These are phyloP conservation scores for Exidia glandulosa DNA, from an alignment of 768 basidiomycete species.

Conservation along the genomic window DNA sequence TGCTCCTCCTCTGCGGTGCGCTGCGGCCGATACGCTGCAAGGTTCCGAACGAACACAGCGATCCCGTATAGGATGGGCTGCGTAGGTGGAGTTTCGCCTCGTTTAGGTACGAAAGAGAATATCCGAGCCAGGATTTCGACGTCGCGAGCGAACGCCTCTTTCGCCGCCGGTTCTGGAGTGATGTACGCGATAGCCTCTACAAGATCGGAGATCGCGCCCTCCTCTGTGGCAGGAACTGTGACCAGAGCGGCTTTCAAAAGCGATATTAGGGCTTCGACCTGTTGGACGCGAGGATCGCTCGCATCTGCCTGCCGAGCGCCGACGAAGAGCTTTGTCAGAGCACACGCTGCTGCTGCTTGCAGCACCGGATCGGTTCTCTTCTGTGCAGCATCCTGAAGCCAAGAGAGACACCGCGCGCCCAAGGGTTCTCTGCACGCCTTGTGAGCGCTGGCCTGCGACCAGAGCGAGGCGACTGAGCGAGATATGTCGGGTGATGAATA, in stretches of 20 bases:
- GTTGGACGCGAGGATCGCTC: constrained; percentile 17
- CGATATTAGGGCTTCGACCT: constrained; percentile 37
- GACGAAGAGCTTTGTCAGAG: constrained; percentile 66
- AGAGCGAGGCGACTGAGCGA: constrained; percentile 56
- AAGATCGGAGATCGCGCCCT: constrained; percentile 43
- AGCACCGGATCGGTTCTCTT: constrained; percentile 34
- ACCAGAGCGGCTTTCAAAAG: constrained; percentile 47
- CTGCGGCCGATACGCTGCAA: constrained; percentile 58
- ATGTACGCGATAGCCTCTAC: constrained; percentile 84
- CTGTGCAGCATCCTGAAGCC: constrained; percentile 54
- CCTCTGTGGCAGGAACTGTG: constrained; percentile 24
- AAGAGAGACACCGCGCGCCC: constrained; percentile 42
- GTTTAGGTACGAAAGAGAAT: constrained; percentile 40
- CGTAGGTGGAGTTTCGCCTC: constrained; percentile 3
- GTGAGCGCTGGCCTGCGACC: constrained; percentile 67
- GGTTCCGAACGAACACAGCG: constrained; percentile 61
- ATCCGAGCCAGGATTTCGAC: constrained; percentile 42
- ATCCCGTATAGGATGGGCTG: constrained; percentile 47
- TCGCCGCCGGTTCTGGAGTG: constrained; percentile 49
- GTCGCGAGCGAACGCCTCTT: constrained; percentile 49
- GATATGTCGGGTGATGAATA: constrained; percentile 36
- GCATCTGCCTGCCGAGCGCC: constrained; percentile 37
- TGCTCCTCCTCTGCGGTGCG: constrained; percentile 76
- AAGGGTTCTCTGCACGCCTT: constrained; percentile 58
- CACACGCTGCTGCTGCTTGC: constrained; percentile 55